phyloP scores from a whole-genome alignment of 352 stramenopile species.

The Blastocystis sp. region DNA sequence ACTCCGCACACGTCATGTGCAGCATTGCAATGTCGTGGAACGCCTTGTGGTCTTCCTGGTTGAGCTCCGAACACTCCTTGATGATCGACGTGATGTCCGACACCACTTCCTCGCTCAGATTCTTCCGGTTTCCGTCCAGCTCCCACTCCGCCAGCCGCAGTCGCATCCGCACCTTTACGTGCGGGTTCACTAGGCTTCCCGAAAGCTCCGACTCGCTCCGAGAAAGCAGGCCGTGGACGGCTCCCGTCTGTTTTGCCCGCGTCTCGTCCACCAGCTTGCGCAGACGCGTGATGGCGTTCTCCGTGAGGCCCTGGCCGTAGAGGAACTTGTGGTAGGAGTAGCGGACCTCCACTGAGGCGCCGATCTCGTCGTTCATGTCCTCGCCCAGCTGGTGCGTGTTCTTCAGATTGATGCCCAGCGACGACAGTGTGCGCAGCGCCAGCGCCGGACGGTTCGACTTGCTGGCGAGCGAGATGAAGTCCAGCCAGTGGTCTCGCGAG shows the following conservation, averaged over 20 bases:
- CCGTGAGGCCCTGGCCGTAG: slow-evolving; percentile 45
- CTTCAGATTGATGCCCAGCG: slow-evolving; percentile 58
- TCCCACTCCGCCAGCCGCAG: slow-evolving; percentile 68
- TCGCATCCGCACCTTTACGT: slow-evolving; percentile 17
- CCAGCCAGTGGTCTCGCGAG: slow-evolving; percentile 70
- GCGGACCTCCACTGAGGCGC: not conserved
- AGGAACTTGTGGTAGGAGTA: slow-evolving; percentile 56
- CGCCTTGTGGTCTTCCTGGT: slow-evolving; percentile 81
- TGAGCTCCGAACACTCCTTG: slow-evolving; percentile 67
- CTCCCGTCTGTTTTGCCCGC: slow-evolving; percentile 4
- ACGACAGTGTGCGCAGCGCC: slow-evolving; percentile 61
- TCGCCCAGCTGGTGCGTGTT: not conserved
- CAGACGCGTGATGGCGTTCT: slow-evolving; percentile 28
- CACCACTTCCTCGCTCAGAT: slow-evolving; percentile 71
- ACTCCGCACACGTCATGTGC: slow-evolving; percentile 49
- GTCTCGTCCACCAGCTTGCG: slow-evolving; percentile 60
- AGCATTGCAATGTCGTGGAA: slow-evolving; percentile 73
- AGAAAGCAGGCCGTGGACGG: not conserved
- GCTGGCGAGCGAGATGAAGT: slow-evolving; percentile 79
- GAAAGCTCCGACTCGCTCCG: not conserved
- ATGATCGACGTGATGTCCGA: slow-evolving; percentile 67
- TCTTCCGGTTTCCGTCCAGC: slow-evolving; percentile 69
- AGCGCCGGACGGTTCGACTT: slow-evolving; percentile 74
- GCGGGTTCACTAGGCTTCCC: not conserved
- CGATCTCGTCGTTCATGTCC: slow-evolving; percentile 36